These are phyloP conservation scores for Panaeolus cyanescens DNA, from an alignment of 768 basidiomycete genomes.

Conservation along the genomic window DNA sequence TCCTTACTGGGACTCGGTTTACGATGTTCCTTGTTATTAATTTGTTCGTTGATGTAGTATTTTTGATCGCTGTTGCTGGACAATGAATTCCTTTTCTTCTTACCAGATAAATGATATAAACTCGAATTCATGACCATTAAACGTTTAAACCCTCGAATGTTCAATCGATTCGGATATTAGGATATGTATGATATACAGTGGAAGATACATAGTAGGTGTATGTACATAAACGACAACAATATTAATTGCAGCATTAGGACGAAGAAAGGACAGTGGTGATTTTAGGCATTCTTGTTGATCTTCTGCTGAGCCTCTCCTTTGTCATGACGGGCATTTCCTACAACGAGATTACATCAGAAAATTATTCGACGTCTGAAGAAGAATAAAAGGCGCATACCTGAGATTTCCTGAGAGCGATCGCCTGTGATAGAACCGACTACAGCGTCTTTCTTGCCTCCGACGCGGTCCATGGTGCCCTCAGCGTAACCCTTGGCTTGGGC, in stretches of 20 bases:
- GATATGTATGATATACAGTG: no score
- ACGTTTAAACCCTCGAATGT: no score
- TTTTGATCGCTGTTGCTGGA: no score
- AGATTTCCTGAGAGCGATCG: constrained; percentile 35
- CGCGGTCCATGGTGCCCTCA: constrained; percentile 45
- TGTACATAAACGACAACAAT: not conserved
- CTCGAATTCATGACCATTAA: no score
- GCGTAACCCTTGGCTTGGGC: constrained; percentile 48
- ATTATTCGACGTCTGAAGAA: not conserved
- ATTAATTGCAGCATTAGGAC: not conserved
- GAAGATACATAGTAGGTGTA: not conserved
- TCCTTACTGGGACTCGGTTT: no score
- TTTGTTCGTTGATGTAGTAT: no score
- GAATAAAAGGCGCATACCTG: not conserved
- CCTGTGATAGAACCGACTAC: constrained; percentile 48
- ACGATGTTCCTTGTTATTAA: no score
- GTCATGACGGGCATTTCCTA: constrained; percentile 52
- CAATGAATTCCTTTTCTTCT: no score
- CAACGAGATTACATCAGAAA: not conserved
- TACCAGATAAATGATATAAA: no score
- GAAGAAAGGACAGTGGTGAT: not conserved
- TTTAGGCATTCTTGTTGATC: constrained; percentile 34
- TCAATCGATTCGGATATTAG: no score
- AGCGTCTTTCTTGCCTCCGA: constrained; percentile 44
- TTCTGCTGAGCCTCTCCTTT: constrained; percentile 54